A percentile compares a stretch with the other conserved stretches of the same genome.
These are phyloP conservation scores for Verticillium nonalfalfae DNA, from an alignment of 2,329 filamentous ascomycete species.

Conservation along the genomic window DNA sequence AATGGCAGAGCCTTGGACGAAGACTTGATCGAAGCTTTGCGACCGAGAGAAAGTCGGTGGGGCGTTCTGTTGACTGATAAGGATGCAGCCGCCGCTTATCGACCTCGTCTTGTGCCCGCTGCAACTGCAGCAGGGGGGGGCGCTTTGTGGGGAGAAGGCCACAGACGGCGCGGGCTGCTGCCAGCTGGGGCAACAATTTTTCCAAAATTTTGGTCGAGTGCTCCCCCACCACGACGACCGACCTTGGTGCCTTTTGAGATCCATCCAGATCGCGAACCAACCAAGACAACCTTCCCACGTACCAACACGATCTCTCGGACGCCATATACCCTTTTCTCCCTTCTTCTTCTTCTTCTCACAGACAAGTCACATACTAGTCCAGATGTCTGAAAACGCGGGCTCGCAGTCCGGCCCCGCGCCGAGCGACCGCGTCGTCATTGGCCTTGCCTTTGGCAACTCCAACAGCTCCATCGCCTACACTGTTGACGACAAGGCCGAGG, in stretches of 20 bases:
- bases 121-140: not conserved
- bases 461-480: slow-evolving; percentile 97
- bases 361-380: not conserved
- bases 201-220: slow-evolving; percentile 5
- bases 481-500: slow-evolving; percentile 88
- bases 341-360: not conserved
- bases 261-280: not conserved
- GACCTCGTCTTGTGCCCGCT: not conserved
- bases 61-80: not conserved
- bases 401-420: slow-evolving; percentile 41
- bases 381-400: slow-evolving; percentile 41
- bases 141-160: not conserved
- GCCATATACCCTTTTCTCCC: not conserved
- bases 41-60: not conserved
- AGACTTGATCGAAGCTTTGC: not conserved
- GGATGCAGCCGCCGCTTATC: not conserved
- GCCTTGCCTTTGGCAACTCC: slow-evolving; percentile 96
- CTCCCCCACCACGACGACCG: slow-evolving; percentile 9
- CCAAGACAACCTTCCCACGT: not conserved
- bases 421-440: slow-evolving; percentile 68
- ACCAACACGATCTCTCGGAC: not conserved
- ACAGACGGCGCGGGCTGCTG: not conserved
- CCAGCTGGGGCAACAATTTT: slow-evolving; percentile 1
- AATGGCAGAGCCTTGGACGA: not conserved
- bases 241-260: not conserved